Evolutionary conservation across 2,329 filamentous ascomycete species (phyloP).

Genomic region (Calonectria leucothoes): DNA sequence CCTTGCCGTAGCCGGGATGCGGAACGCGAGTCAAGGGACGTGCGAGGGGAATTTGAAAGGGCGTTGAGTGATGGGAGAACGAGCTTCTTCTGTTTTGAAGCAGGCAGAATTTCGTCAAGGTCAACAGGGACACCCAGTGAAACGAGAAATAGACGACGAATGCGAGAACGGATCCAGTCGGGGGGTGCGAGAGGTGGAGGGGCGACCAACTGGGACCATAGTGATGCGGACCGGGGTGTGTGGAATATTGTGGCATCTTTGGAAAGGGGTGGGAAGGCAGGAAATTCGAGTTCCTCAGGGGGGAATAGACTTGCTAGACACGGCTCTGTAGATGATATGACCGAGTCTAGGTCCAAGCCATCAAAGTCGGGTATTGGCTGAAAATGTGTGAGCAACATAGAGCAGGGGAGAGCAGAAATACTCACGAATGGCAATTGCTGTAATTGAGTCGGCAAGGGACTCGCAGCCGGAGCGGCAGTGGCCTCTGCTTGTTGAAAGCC

Average conservation of each 20-base stretch:
- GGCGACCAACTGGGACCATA: constrained; percentile 97
- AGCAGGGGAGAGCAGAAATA: not conserved
- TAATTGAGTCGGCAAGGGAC: constrained; percentile 49
- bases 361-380: constrained; percentile 78
- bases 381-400: constrained; percentile 36
- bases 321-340: constrained; percentile 70
- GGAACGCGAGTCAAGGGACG: constrained; percentile 65
- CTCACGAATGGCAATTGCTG: constrained; percentile 60
- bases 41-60: constrained; percentile 64
- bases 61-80: constrained; percentile 90
- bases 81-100: constrained; percentile 98
- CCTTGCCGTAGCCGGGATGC: constrained; percentile 58
- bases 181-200: constrained; percentile 94
- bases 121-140: constrained; percentile 96
- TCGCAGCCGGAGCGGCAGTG: constrained; percentile 41
- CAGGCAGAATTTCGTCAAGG: constrained; percentile 95
- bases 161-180: constrained; percentile 97
- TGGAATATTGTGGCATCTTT: constrained; percentile 77
- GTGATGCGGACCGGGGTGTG: constrained; percentile 85
- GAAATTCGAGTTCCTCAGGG: constrained; percentile 63
- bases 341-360: constrained; percentile 69
- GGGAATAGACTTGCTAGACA: constrained; percentile 77
- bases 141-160: constrained; percentile 93
- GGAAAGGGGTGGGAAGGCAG: constrained; percentile 61
- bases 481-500: constrained; percentile 71